Evolutionary conservation across 2,329 filamentous ascomycete species (phyloP), one percentile per base, ranked within the genome.

Genomic region (Ceratocystis lukuohia): DNA sequence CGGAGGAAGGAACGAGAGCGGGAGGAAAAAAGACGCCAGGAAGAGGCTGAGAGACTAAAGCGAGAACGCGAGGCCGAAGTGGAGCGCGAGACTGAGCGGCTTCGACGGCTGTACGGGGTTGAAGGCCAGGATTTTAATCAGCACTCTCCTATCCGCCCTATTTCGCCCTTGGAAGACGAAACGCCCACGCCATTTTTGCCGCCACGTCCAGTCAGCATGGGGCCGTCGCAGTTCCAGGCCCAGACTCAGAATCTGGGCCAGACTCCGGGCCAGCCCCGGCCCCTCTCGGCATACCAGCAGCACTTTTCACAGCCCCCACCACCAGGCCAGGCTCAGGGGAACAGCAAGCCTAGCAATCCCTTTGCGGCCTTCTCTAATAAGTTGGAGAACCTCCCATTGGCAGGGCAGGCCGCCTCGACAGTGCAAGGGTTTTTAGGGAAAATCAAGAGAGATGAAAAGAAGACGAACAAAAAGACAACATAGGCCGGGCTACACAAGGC

Each of bases 41-140:
- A 65, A 44, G 59, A 68, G 53, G 65, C 2, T 64, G 70, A 64
- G 66, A 77, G 91, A 1, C 83, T 88, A 65, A 82, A 85, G 71
- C 81, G 80, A 71, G 86, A 88, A 80, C 79, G 88, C 3, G 82
- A 87, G 62, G 78, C 80, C 56, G 88, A 91, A 72, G 77, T 92
- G 1, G 86, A 92, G 22, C 82, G 81, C 69, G 93, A 99, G 76
- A 97, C 94, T 0, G 90, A 94, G 73, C 82, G 91, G 1, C 78
- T 99, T 45, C 79, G 84, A 25, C 83, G 79, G 70, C 75, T 87
- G 70, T 92, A 89, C 71, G 88, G 88, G 61, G 78, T 84, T 59
- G 75, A 80, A 63, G 78, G 79, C 0, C 79, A 82, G 71, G 61
- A 62, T 41, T 44, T 64, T 30, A 57, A 20, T 73, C 76, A 69